Conservation (phyloP, 768 basidiomycete species). For the Thelephora ganbajun region DNA sequence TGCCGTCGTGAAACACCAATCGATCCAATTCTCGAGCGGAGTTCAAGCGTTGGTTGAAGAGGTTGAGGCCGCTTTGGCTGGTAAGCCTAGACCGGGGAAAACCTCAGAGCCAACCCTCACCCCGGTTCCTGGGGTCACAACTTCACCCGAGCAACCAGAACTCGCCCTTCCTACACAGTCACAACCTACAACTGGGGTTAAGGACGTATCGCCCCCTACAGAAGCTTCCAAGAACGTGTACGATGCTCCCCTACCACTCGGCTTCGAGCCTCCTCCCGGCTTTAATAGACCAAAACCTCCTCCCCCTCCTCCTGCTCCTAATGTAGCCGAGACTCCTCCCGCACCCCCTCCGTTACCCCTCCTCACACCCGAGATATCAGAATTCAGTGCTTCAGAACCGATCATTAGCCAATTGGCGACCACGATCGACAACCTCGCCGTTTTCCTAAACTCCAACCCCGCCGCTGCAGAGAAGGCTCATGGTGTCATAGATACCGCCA, state of each 20-base stretch:
- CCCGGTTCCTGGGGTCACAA: slow-evolving; percentile 13
- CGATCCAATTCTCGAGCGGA: slow-evolving; percentile 43
- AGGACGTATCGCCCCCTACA: background rate
- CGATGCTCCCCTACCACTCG: slow-evolving; percentile 67
- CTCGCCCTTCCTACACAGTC: background rate
- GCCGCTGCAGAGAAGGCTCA: slow-evolving; percentile 51
- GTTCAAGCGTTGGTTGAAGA: slow-evolving; percentile 52
- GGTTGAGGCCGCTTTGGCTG: slow-evolving; percentile 58
- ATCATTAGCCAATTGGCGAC: slow-evolving; percentile 83
- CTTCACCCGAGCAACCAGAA: slow-evolving; percentile 10
- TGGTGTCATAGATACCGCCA: slow-evolving; percentile 67
- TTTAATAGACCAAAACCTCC: slow-evolving; percentile 50
- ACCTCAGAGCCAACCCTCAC: slow-evolving; percentile 14
- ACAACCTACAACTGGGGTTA: slow-evolving; percentile 3
- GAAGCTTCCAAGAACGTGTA: slow-evolving; percentile 36
- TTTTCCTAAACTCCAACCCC: slow-evolving; percentile 68
- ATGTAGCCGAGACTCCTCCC: slow-evolving; percentile 14
- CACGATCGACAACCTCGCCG: slow-evolving; percentile 85
- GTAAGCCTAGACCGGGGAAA: slow-evolving; percentile 20
- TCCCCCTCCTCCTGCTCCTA: slow-evolving; percentile 21
- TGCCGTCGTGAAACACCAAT: slow-evolving; percentile 29
- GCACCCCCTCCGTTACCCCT: slow-evolving; percentile 46
- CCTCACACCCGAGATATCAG: slow-evolving; percentile 67
- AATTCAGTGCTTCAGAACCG: slow-evolving; percentile 69
- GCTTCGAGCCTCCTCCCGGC: slow-evolving; percentile 89